These are phyloP conservation scores for Barnettozyma salicaria DNA, from an alignment of 805 yeast species.

Conservation along the genomic window DNA sequence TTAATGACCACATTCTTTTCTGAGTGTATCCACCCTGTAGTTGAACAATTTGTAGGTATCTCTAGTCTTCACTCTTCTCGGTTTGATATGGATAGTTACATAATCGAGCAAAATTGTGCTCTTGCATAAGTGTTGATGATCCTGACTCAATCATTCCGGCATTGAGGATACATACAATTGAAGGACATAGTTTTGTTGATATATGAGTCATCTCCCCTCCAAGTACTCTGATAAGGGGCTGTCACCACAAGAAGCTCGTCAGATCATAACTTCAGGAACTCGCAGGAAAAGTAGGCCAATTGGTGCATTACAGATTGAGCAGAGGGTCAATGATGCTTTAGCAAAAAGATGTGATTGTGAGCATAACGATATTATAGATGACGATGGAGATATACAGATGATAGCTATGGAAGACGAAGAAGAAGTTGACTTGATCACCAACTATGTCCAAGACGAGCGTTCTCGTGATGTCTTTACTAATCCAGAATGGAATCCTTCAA, in stretches of 20 bases:
- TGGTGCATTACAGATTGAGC: constrained; percentile 24
- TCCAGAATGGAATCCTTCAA: neutral
- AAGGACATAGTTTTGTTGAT: neutral
- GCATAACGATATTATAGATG: no score
- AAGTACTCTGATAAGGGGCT: constrained; percentile 22
- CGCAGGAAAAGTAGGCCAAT: constrained; percentile 19
- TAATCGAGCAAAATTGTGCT: no score
- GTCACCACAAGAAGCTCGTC: constrained; percentile 13
- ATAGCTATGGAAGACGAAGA: constrained; percentile 40
- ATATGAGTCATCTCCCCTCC: constrained; percentile 21
- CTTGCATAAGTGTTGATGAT: no score
- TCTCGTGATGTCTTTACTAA: neutral
- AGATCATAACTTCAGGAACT: constrained; percentile 15
- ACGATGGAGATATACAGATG: constrained; percentile 41
- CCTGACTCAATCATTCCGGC: neutral
- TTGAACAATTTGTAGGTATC: no score
- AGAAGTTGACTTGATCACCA: constrained; percentile 39
- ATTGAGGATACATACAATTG: no score
- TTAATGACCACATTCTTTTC: constrained; percentile 9
- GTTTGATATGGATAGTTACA: neutral
- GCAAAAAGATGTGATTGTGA: neutral
- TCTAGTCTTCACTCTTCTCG: no score
- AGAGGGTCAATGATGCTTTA: constrained; percentile 19
- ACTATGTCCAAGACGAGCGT: constrained; percentile 30
- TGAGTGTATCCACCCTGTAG: no score